phyloP scores from a whole-genome alignment of 2,329 filamentous ascomycete species.

The Conoideocrella luteorostrata region DNA sequence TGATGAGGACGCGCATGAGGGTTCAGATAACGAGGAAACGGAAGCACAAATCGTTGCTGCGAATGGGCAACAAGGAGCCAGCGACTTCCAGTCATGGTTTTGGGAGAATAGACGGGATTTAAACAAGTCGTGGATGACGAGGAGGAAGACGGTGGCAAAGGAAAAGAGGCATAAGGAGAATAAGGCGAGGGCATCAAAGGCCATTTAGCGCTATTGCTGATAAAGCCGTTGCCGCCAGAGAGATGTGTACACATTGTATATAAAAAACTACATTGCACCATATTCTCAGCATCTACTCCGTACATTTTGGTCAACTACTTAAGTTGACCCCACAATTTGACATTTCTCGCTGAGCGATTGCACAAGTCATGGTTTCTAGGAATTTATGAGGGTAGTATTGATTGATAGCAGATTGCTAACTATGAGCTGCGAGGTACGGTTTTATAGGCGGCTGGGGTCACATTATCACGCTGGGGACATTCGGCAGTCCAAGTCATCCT shows the following conservation, averaged over 20 bases:
- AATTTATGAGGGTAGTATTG: too few relatives aligned
- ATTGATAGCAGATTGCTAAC: too few relatives aligned
- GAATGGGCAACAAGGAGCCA: conserved; percentile 24
- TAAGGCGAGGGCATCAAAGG: conserved; percentile 43
- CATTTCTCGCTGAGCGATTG: too few relatives aligned
- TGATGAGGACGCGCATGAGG: conserved; percentile 23
- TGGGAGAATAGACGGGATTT: conserved; percentile 60
- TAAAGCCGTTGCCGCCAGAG: too few relatives aligned
- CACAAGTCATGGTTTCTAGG: too few relatives aligned
- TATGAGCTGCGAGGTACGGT: too few relatives aligned
- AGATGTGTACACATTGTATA: too few relatives aligned
- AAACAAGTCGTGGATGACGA: conserved; percentile 60
- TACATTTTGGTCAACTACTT: too few relatives aligned
- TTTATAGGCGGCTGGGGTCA: background rate
- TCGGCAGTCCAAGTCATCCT: conserved; percentile 17
- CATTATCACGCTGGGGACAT: background rate
- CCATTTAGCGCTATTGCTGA: conserved; percentile 19
- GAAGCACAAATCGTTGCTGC: conserved; percentile 17
- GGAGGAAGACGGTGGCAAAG: conserved; percentile 57
- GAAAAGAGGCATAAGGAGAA: conserved; percentile 63
- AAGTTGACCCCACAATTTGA: too few relatives aligned
- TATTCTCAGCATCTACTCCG: too few relatives aligned
- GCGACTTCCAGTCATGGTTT: conserved; percentile 61
- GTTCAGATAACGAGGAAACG: conserved; percentile 22
- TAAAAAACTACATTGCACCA: too few relatives aligned